A percentile compares a stretch with the other conserved stretches of the same genome.
Evolutionary conservation across 352 stramenopile genomes (phyloP).

Genomic region (Phytophthora cactorum): DNA sequence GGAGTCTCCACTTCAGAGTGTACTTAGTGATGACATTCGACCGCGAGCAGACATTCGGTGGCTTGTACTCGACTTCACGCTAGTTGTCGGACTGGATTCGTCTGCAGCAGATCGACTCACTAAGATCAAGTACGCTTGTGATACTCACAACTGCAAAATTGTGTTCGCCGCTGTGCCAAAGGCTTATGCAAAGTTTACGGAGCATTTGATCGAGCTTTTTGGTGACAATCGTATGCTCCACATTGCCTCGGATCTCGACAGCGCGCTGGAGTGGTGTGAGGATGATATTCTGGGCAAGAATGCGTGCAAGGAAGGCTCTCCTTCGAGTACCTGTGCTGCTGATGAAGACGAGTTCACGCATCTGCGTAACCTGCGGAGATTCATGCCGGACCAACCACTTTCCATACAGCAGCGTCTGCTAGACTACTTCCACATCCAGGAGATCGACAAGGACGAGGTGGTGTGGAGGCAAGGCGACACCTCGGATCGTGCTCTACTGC

Average conservation of each 20-base stretch:
- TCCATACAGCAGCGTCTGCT: slow-evolving; percentile 69
- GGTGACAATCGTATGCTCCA: slow-evolving; percentile 55
- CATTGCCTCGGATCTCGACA: slow-evolving; percentile 68
- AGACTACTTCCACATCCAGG: slow-evolving; percentile 73
- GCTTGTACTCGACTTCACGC: slow-evolving; percentile 92
- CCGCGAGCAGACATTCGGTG: slow-evolving; percentile 47
- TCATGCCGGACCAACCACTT: slow-evolving; percentile 75
- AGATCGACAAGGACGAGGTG: slow-evolving; percentile 63
- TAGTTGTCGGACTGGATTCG: slow-evolving; percentile 92
- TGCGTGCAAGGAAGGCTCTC: slow-evolving; percentile 21
- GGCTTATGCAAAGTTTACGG: slow-evolving; percentile 67
- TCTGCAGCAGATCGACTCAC: slow-evolving; percentile 79
- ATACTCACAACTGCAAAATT: slow-evolving; percentile 66
- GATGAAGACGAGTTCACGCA: slow-evolving; percentile 66
- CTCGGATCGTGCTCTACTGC: slow-evolving; percentile 59
- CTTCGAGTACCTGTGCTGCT: slow-evolving; percentile 22
- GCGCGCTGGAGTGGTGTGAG: slow-evolving; percentile 75
- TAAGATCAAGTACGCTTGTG: slow-evolving; percentile 83
- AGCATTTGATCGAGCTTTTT: slow-evolving; percentile 65
- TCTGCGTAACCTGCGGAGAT: slow-evolving; percentile 58
- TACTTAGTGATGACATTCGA: slow-evolving; percentile 26
- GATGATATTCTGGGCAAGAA: slow-evolving; percentile 62
- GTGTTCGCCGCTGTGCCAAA: slow-evolving; percentile 73
- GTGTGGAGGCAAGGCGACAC: slow-evolving; percentile 75
- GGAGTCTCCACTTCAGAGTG: slow-evolving; percentile 23